A percentile compares a stretch with the other conserved stretches of the same genome.
Conservation (phyloP, 306 rosid genomes). For the Fragaria nilgerrensis region DNA sequence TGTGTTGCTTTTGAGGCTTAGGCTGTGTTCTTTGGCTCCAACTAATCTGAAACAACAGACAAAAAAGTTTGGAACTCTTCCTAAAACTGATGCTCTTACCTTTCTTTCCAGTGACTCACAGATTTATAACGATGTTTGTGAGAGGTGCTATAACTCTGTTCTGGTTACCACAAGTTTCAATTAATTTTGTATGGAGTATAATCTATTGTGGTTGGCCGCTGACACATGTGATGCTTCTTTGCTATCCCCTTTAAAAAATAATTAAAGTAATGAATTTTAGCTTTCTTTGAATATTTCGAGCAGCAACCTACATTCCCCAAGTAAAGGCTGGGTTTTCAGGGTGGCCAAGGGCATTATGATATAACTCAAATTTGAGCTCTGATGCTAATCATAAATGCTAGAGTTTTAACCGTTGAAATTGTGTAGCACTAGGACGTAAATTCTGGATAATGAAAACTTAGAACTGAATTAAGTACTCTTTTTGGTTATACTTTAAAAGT, state of each 20-base stretch:
- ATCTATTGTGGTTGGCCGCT: background rate
- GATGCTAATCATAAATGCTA: background rate
- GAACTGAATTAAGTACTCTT: background rate
- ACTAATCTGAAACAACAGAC: background rate
- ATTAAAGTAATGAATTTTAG: background rate
- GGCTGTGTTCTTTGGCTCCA: background rate
- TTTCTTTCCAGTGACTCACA: background rate
- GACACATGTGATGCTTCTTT: background rate
- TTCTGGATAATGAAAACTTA: background rate
- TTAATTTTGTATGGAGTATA: background rate
- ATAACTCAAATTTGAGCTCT: background rate
- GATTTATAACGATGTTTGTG: background rate
- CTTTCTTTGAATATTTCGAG: background rate
- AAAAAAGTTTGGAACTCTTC: background rate
- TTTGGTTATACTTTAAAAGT: background rate
- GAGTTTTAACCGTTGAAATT: background rate
- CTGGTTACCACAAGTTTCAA: background rate
- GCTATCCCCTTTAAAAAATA: background rate
- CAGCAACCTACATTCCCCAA: background rate
- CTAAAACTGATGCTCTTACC: background rate
- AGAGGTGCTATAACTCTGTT: background rate
- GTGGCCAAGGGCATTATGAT: constrained; percentile 1
- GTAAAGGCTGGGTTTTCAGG: background rate
- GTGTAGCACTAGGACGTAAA: background rate
- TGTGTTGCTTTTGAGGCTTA: background rate